Base-by-base conservation (phyloP, 345 rosid species). In the Erodium maritimum region DNA sequence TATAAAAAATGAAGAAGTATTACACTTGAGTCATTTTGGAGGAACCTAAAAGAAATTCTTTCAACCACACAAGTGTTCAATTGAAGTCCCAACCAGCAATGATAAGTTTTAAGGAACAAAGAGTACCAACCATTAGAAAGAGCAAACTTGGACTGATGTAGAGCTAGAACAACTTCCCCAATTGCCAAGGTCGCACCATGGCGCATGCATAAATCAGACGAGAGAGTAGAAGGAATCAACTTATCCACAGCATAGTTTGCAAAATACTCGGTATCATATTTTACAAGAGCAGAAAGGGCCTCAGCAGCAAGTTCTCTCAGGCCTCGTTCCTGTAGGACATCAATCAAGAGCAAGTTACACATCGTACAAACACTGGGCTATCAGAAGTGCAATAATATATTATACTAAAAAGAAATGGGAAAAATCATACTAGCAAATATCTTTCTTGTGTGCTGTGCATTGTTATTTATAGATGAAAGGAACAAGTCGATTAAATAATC, bases 151-250 rank as follows among this genome's bases (percentile, higher is more conserved):
- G 74, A 77, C 60, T 70, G 81, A 77, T 81, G 81, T 54, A 91
- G 67, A 65, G 91, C 90, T 74, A 86, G 71, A 65, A 80, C 80
- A 73, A 91, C 73, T 77, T 91, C 99, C 50, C 83, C 99, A 55
- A 71, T 73, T 63, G 99, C 87, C 62, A 89, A 79, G 65, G 95
- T 91, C 50, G 93, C 87, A 77, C 99, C 99, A 79, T 91, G 99
- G 53, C 95, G 96, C 61, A 70, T 73, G 78, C 93, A 84, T 70
- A 91, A 71, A 79, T 91, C 98, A 57, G 95, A 73, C 51, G 96
- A 91, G 46, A 91, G 90, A 63, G 99, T 91, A 51, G 57, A 79
- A 46, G 94, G 94, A 77, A 76, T 74, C 65, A 93, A 72, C 65
- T 82, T 86, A 65, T 79, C 88, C 70, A 91, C 68, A 65, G 81